Evolutionary conservation across 257 asterid genomes (phyloP).

Genomic region (Euphrasia confusa): DNA sequence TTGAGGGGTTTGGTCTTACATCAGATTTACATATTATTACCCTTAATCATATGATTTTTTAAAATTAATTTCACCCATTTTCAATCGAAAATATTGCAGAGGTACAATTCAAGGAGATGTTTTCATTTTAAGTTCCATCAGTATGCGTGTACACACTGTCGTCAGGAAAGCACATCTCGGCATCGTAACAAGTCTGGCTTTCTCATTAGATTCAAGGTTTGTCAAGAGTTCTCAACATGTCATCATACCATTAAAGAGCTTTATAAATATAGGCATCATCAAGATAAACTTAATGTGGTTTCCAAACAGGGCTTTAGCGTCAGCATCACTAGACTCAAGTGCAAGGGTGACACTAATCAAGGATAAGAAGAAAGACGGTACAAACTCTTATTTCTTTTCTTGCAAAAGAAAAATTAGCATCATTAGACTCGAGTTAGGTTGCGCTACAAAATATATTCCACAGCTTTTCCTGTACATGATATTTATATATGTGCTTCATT

Average conservation of each 20-base stretch:
- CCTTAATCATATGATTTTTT: conserved; percentile 1
- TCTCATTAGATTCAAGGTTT: conserved; percentile 86
- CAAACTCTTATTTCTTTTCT: conserved; percentile 4
- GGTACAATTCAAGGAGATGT: conserved; percentile 84
- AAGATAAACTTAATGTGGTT: conserved; percentile 22
- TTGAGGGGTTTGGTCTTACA: no score
- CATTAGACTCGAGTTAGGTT: no score
- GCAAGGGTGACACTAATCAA: conserved; percentile 61
- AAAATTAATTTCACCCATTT: conserved; percentile 15
- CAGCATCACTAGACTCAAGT: conserved; percentile 89
- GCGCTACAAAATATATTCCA: no score
- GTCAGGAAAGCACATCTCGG: conserved; percentile 90
- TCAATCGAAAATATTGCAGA: conserved; percentile 43
- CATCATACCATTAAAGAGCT: conserved; percentile 13
- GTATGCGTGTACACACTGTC: conserved; percentile 45
- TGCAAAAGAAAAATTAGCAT: no score
- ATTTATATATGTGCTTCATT: background rate
- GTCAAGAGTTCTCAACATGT: conserved; percentile 7
- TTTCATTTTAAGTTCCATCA: conserved; percentile 44
- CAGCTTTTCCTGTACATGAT: no score
- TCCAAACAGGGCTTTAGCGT: conserved; percentile 57
- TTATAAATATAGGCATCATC: background rate
- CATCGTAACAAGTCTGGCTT: conserved; percentile 67
- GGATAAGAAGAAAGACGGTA: conserved; percentile 60
- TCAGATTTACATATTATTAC: background rate